Base-by-base conservation (phyloP, 2,329 filamentous ascomycete species). In the Sarocladiaceae sp. region DNA sequence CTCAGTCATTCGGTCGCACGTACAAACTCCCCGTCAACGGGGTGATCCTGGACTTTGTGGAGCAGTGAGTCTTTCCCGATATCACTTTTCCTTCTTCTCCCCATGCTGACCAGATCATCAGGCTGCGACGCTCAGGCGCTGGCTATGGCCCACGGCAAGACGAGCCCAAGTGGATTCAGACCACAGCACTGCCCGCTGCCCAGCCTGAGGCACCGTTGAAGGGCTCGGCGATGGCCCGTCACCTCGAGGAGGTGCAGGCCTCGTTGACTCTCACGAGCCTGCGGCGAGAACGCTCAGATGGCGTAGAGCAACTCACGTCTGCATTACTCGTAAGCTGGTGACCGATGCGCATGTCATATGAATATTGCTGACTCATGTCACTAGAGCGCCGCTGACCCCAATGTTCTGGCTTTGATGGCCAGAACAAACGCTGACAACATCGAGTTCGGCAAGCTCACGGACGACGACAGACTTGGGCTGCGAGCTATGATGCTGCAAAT, bases 21-120 rank as follows among this genome's bases (percentile, higher is more conserved):
- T 82, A 83, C 59, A 77, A 77, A 48, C 64, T 89, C 44, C 73
- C 78, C 1, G 80, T 80, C 48, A 71, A 71, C 54, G 80, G 81
- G 27, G 71, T 89, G 52, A 75, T 84, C 55, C 69, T 82, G 11
- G 82, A 88, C 57, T 89, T 95, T 60, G 79, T 95, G 40, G 68
- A 76, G 47, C 70, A 73, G 76, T 80, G 61, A 62, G 75, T 67
- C 1, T n/a, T n/a, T n/a, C n/a, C n/a, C n/a, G n/a, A n/a, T n/a
- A 12, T 6, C 42, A 33, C 13, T 40, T 16, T 45, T 18, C 27
- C 35, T 6, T n/a, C n/a, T 53, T 54, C n/a, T n/a, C n/a, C n/a
- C n/a, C n/a, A 55, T 43, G 29, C 33, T 51, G 34, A 56, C 45
- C 13, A 10, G 18, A 18, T 5, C 4, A 23, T 21, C 21, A 68